These are phyloP conservation scores for Trichosanthes truncata DNA, from an alignment of 306 rosid genomes.

Conservation along the genomic window DNA sequence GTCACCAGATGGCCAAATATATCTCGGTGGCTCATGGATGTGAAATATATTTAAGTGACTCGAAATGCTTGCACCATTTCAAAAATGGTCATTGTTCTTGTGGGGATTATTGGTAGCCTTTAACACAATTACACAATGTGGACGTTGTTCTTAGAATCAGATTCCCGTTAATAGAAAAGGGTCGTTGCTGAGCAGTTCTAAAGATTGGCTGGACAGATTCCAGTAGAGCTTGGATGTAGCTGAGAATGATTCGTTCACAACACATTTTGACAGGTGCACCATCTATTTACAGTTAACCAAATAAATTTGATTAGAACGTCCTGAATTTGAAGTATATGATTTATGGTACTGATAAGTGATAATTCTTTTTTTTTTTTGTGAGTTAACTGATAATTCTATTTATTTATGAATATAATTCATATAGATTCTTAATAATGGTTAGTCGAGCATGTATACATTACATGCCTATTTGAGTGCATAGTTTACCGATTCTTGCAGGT, in stretches of 20 bases:
- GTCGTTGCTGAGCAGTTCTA: background rate
- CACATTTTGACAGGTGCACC: background rate
- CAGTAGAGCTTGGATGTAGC: background rate
- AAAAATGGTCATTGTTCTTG: conserved; percentile 82
- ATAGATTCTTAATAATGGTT: background rate
- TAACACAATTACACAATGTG: background rate
- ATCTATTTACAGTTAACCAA: background rate
- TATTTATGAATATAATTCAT: background rate
- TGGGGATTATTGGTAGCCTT: conserved; percentile 71
- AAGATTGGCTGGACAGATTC: background rate
- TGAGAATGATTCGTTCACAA: background rate
- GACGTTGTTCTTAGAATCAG: background rate
- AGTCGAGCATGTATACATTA: background rate
- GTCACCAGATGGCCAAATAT: conserved; percentile 74
- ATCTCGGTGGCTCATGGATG: conserved; percentile 55
- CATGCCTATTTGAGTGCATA: background rate
- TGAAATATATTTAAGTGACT: conserved; percentile 61
- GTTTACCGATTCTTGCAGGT: background rate
- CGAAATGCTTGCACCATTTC: conserved; percentile 72
- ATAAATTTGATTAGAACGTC: background rate
- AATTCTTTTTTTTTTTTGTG: background rate
- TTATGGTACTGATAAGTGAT: too few species aligned
- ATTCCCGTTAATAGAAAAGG: background rate
- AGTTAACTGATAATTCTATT: background rate
- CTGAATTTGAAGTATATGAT: background rate